These are phyloP conservation scores for Rhytidhysteron rufulum DNA, from an alignment of 2,329 filamentous ascomycete species.

Conservation along the genomic window DNA sequence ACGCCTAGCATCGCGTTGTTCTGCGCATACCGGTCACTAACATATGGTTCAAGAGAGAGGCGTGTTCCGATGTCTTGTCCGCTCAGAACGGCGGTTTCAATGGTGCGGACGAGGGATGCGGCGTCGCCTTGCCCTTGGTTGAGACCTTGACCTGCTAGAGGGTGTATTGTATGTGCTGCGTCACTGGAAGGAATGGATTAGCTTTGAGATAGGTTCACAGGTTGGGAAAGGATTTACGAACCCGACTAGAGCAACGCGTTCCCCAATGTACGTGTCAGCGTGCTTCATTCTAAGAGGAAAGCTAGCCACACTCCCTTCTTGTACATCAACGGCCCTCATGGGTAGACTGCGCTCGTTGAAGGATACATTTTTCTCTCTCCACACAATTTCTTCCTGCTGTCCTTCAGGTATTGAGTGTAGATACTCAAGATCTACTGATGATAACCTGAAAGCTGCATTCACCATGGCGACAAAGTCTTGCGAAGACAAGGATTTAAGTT, in stretches of 20 bases:
- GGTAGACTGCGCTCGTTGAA: constrained; percentile 52
- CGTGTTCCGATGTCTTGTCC: constrained; percentile 82
- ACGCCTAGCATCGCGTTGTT: constrained; percentile 76
- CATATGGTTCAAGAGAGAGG: constrained; percentile 78
- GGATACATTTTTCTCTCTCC: constrained; percentile 72
- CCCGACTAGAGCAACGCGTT: constrained; percentile 86
- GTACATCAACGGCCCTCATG: constrained; percentile 64
- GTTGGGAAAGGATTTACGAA: constrained; percentile 3
- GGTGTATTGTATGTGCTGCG: constrained; percentile 92
- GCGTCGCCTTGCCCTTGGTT: constrained; percentile 93
- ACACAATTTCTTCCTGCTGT: constrained; percentile 71
- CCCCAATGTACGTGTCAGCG: constrained; percentile 86
- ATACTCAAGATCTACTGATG: constrained; percentile 74
- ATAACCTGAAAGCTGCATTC: constrained; percentile 87
- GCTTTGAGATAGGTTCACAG: background rate
- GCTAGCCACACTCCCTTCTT: constrained; percentile 75
- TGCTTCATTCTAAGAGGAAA: constrained; percentile 91
- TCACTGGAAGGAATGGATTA: constrained; percentile 44
- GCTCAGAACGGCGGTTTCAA: constrained; percentile 72
- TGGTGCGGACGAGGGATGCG: constrained; percentile 68
- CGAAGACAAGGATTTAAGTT: constrained; percentile 70
- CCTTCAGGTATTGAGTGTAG: constrained; percentile 61
- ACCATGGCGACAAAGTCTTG: constrained; percentile 80
- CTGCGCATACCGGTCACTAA: constrained; percentile 71
- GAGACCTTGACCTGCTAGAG: constrained; percentile 87